Conservation (phyloP, 345 rosid species). For the Euphorbia lathyris region DNA sequence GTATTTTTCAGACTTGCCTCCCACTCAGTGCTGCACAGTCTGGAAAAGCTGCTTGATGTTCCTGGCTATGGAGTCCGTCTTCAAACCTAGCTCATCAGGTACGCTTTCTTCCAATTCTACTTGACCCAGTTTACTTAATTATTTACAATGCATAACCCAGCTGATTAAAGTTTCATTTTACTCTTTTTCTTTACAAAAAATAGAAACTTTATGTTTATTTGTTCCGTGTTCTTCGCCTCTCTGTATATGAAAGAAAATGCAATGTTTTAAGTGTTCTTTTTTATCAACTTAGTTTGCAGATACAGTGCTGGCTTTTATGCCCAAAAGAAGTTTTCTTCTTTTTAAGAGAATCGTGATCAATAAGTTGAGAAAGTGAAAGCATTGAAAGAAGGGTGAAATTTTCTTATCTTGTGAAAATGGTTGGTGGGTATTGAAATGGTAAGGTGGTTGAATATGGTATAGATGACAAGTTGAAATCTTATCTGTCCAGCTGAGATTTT, state of each 20-base stretch:
- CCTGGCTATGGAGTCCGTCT: conserved; percentile 3
- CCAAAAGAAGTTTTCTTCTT: neutral
- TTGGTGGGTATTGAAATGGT: conserved; percentile 2
- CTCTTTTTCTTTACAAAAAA: neutral
- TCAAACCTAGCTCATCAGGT: conserved; percentile 18
- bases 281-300: conserved; percentile 21
- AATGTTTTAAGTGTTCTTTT: conserved; percentile 6
- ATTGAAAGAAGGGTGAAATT: conserved; percentile 2
- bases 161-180: conserved; percentile 7
- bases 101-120: conserved; percentile 16
- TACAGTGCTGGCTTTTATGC: conserved; percentile 7
- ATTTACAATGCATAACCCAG: conserved; percentile 22
- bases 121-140: conserved; percentile 21
- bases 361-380: neutral
- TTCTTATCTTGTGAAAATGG: neutral
- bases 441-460: neutral
- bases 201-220: neutral
- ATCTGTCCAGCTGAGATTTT: conserved; percentile 8
- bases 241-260: neutral
- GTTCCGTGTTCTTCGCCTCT: neutral
- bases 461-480: conserved; percentile 1
- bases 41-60: conserved; percentile 2
- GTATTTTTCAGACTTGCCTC: neutral
- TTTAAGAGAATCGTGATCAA: neutral
- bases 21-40: conserved; percentile 10